These are phyloP conservation scores for Solanum acaule DNA, from an alignment of 257 asterid genomes.

Conservation along the genomic window DNA sequence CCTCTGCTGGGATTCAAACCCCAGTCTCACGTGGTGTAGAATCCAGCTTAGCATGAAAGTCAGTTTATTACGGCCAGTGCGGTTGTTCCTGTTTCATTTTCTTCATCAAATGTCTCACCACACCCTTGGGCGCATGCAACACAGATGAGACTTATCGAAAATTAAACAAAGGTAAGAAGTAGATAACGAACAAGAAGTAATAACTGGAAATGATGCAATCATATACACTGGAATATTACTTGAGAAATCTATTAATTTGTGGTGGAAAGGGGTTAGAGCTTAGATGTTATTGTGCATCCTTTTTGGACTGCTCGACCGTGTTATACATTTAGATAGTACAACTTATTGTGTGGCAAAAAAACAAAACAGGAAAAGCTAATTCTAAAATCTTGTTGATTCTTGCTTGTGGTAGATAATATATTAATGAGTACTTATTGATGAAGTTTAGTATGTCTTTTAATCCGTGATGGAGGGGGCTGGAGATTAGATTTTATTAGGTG, in stretches of 20 bases:
- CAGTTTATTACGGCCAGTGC: not conserved
- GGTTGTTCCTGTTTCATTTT: not conserved
- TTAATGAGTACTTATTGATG: not conserved
- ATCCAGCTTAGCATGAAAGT: not conserved
- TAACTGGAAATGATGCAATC: not conserved
- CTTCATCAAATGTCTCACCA: not conserved
- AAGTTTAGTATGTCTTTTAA: not conserved
- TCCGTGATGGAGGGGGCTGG: not conserved
- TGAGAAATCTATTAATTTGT: not conserved
- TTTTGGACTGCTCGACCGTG: not conserved
- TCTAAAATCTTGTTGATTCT: not conserved
- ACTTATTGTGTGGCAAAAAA: not conserved
- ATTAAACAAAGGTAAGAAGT: not conserved
- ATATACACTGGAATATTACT: not conserved
- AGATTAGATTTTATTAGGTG: not conserved
- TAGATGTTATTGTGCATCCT: not conserved
- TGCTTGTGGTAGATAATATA: not conserved
- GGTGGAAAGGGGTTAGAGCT: not conserved
- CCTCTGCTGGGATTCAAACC: not conserved
- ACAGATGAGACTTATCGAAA: not conserved
- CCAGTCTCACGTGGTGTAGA: not conserved
- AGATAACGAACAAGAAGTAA: not conserved
- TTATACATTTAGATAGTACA: not conserved
- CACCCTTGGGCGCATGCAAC: not conserved
- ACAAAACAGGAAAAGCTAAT: not conserved